Evolutionary conservation across 2,329 filamentous ascomycete genomes (phyloP).

Genomic region (Neonectria neomacrospora): DNA sequence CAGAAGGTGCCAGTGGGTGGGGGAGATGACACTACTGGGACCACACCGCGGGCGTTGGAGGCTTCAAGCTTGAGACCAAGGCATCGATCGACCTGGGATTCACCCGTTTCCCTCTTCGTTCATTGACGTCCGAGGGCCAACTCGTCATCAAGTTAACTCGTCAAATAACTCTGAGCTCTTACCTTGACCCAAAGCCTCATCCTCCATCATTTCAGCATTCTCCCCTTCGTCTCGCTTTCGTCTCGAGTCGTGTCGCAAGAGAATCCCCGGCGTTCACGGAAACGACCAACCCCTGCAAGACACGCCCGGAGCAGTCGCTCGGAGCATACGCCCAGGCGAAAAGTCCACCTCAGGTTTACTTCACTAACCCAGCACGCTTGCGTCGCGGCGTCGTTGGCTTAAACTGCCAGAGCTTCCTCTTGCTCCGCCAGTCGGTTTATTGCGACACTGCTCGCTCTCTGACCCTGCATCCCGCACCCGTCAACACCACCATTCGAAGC

Average conservation of each 20-base stretch:
- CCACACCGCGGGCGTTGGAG: constrained; percentile 6
- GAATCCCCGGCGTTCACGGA: constrained; percentile 22
- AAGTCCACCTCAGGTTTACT: constrained; percentile 5
- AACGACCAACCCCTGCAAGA: neutral
- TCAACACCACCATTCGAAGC: neutral
- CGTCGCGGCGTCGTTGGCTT: neutral
- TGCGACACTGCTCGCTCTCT: constrained; percentile 9
- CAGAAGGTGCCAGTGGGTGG: constrained; percentile 5
- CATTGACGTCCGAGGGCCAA: neutral
- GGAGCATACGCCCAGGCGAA: constrained; percentile 9
- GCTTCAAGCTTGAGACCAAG: constrained; percentile 19
- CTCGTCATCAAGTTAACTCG: neutral
- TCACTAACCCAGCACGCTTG: neutral
- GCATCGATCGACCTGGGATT: constrained; percentile 5
- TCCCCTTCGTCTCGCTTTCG: constrained; percentile 35
- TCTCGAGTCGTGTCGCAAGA: constrained; percentile 43
- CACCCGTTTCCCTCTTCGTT: neutral
- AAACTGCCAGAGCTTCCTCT: constrained; percentile 20
- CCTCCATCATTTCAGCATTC: constrained; percentile 4
- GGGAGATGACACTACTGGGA: constrained; percentile 27
- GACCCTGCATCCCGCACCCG: neutral
- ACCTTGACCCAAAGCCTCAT: constrained; percentile 3
- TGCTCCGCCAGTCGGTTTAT: constrained; percentile 28
- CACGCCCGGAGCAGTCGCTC: neutral
- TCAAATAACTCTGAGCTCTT: neutral